Conservation (phyloP, 176 grass and related monocot genomes). For the Zoysia japonica region DNA sequence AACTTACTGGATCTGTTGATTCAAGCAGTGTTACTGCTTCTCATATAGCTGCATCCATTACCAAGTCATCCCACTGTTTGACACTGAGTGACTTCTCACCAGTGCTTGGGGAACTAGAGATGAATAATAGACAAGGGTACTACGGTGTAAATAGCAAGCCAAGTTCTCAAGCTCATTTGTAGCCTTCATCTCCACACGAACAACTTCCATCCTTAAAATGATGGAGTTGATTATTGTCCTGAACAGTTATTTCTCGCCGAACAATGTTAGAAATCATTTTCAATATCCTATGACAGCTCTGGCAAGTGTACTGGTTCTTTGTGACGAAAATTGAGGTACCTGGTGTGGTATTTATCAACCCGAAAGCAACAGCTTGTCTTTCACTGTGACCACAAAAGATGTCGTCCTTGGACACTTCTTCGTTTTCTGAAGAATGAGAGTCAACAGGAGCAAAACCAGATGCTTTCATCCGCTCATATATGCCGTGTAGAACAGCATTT, state of each 20-base stretch:
- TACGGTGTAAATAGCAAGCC: background rate
- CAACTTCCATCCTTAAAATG: conserved; percentile 87
- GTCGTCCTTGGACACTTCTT: conserved; percentile 67
- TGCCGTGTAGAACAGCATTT: conserved; percentile 60
- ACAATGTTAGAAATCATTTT: conserved; percentile 68
- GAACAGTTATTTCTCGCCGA: conserved; percentile 80
- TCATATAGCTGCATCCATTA: conserved; percentile 17
- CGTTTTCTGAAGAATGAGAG: conserved; percentile 45
- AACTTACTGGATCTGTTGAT: conserved; percentile 27
- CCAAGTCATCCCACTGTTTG: conserved; percentile 16
- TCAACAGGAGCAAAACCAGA: conserved; percentile 54
- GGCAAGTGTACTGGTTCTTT: conserved; percentile 89
- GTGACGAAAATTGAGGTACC: conserved; percentile 76
- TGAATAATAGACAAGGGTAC: conserved; percentile 13
- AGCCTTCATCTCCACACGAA: conserved; percentile 68
- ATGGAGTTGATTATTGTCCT: conserved; percentile 77
- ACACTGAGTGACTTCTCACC: background rate
- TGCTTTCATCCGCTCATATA: conserved; percentile 69
- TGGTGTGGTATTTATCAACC: conserved; percentile 86
- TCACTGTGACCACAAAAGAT: conserved; percentile 91
- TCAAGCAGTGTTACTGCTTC: conserved; percentile 5
- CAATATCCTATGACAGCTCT: conserved; percentile 70
- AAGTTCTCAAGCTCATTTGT: conserved; percentile 24
- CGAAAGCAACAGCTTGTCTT: conserved; percentile 84
- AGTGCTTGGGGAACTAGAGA: conserved; percentile 2